Percentiles rank a stretch among this genome's conserved stretches.
These are phyloP conservation scores for Termitomyces eurrhizus DNA, from an alignment of 768 basidiomycete species.

Conservation along the genomic window DNA sequence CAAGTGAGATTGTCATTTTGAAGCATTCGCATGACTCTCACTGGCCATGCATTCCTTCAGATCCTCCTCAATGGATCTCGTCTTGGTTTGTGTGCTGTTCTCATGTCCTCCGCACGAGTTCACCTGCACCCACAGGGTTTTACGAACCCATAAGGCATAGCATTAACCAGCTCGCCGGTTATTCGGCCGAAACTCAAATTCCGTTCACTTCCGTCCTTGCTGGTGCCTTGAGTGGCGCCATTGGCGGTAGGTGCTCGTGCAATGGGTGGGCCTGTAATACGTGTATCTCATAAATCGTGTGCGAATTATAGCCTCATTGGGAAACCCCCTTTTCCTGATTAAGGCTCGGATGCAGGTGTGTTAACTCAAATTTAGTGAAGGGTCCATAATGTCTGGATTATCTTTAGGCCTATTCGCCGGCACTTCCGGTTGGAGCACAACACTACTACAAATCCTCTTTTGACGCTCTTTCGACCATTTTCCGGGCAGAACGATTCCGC, in stretches of 20 bases:
- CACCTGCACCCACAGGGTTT: slow-evolving; percentile 55
- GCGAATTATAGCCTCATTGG: slow-evolving; percentile 53
- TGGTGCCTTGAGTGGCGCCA: slow-evolving; percentile 85
- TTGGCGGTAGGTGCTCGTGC: slow-evolving; percentile 63
- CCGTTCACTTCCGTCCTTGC: slow-evolving; percentile 78
- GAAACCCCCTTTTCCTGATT: slow-evolving; percentile 90
- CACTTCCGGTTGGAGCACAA: slow-evolving; percentile 91
- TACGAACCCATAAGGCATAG: slow-evolving; percentile 86
- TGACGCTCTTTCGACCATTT: slow-evolving; percentile 79
- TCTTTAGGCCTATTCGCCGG: slow-evolving; percentile 85
- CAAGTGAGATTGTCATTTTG: slow-evolving; percentile 53
- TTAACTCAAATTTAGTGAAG: not conserved
- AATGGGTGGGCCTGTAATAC: not conserved
- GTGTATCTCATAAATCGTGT: not conserved
- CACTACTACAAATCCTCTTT: slow-evolving; percentile 86
- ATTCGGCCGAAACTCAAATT: slow-evolving; percentile 58
- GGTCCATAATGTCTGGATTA: not conserved
- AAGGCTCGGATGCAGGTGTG: slow-evolving; percentile 96
- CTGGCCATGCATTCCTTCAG: slow-evolving; percentile 34
- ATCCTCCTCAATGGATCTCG: slow-evolving; percentile 90
- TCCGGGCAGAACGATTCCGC: slow-evolving; percentile 66
- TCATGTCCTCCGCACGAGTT: not conserved
- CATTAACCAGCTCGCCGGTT: slow-evolving; percentile 68
- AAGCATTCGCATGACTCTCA: slow-evolving; percentile 8
- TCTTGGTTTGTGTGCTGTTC: slow-evolving; percentile 48